phyloP scores from a whole-genome alignment of 352 stramenopile species.

The Pythium rhizo-oryzae region DNA sequence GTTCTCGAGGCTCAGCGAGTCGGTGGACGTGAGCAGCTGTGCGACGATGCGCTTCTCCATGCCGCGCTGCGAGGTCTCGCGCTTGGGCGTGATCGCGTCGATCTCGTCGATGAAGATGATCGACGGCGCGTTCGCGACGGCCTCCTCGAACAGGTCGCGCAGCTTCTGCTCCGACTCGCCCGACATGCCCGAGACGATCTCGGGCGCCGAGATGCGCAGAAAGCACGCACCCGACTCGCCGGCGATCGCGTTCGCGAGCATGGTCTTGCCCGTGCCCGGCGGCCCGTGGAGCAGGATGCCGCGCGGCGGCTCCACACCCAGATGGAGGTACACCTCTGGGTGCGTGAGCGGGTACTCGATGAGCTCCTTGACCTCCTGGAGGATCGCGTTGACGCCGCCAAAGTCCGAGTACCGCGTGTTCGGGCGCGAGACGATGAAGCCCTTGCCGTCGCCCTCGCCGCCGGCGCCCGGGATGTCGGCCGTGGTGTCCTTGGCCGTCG shows the following conservation, averaged over 20 bases:
- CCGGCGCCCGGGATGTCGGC: not conserved
- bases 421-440: conserved; percentile 76
- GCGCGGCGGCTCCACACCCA: conserved; percentile 91
- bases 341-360: conserved; percentile 95
- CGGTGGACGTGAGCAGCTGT: conserved; percentile 93
- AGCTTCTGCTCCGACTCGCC: conserved; percentile 90
- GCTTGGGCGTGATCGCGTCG: conserved; percentile 96
- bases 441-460: conserved; percentile 37
- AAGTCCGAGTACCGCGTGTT: conserved; percentile 89
- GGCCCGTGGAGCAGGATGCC: conserved; percentile 93
- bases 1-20: conserved; percentile 90
- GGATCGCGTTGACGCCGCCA: conserved; percentile 85
- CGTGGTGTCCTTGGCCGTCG: conserved; percentile 18
- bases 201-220: conserved; percentile 84
- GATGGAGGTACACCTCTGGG: conserved; percentile 92
- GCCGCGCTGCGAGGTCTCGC: conserved; percentile 92
- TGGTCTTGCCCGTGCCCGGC: conserved; percentile 94
- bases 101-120: conserved; percentile 99
- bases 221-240: conserved; percentile 92
- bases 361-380: conserved; percentile 92
- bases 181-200: conserved; percentile 96
- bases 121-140: conserved; percentile 92
- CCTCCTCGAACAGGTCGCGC: conserved; percentile 95
- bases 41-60: conserved; percentile 98
- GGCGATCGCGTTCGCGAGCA: conserved; percentile 93